A percentile compares a stretch with the other conserved stretches of the same genome.
These are phyloP conservation scores for Geranium incanum DNA, from an alignment of 441 rosid species.

Conservation along the genomic window DNA sequence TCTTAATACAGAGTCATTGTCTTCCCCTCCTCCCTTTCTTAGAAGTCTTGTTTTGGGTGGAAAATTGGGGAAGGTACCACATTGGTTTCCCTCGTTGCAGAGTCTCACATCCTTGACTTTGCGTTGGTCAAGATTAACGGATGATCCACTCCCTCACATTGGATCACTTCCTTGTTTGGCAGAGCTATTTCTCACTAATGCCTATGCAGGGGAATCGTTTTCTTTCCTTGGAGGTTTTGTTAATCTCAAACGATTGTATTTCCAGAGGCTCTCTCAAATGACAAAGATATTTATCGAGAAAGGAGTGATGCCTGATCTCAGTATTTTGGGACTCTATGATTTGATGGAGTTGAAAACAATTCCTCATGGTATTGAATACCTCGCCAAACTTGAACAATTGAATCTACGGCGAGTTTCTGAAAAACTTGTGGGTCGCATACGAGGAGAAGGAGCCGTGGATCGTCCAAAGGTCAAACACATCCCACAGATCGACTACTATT, in stretches of 20 bases:
- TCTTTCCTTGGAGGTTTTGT: background rate
- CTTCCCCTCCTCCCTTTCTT: background rate
- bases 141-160: background rate
- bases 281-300: background rate
- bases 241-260: background rate
- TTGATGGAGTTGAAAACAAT: background rate
- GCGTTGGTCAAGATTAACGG: background rate
- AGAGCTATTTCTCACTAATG: background rate
- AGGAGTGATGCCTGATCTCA: background rate
- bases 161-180: background rate
- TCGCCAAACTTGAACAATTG: background rate
- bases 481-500: background rate
- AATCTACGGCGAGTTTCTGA: background rate
- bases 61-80: background rate
- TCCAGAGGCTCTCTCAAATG: background rate
- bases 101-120: background rate
- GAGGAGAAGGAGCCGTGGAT: background rate
- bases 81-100: background rate
- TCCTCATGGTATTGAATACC: background rate
- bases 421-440: background rate
- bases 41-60: background rate
- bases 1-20: background rate
- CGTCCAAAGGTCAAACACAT: constrained; percentile 3
- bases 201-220: background rate
- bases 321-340: background rate